Evolutionary conservation across 2,329 filamentous ascomycete species (phyloP).

Genomic region (Dissoconium aciculare): DNA sequence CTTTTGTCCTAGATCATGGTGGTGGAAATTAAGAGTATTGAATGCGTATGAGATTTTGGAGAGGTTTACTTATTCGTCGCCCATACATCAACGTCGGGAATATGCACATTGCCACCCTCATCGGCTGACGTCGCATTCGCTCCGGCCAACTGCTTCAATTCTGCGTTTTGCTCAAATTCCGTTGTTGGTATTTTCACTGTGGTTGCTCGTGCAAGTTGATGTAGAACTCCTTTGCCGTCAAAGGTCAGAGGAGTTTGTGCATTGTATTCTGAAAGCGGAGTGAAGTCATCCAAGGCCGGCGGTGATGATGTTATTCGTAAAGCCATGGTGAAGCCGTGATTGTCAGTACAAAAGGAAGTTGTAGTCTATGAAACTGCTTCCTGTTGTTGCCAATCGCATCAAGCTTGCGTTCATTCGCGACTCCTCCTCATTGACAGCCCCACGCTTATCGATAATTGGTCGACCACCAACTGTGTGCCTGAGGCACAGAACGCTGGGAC

Average conservation of each 20-base stretch:
- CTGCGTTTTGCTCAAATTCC: conserved; percentile 37
- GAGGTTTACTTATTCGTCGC: conserved; percentile 30
- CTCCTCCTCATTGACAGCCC: too few relatives aligned
- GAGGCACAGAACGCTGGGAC: too few relatives aligned
- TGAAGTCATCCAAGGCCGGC: conserved; percentile 33
- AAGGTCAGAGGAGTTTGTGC: conserved; percentile 59
- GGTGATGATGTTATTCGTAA: conserved; percentile 1
- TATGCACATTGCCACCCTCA: conserved; percentile 13
- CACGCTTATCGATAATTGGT: too few relatives aligned
- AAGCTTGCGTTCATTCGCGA: too few relatives aligned
- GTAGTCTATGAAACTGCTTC: too few relatives aligned
- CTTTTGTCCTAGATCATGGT: conserved; percentile 2
- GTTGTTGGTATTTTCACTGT: conserved; percentile 43
- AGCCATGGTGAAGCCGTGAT: background rate
- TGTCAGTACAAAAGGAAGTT: too few relatives aligned
- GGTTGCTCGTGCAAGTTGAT: conserved; percentile 43
- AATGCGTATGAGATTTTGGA: background rate
- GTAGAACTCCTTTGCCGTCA: conserved; percentile 54
- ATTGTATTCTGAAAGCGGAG: conserved; percentile 52
- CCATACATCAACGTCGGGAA: conserved; percentile 29
- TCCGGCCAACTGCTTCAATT: conserved; percentile 14
- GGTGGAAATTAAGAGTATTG: conserved; percentile 3
- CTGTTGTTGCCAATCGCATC: too few relatives aligned
- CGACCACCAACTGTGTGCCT: too few relatives aligned
- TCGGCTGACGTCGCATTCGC: conserved; percentile 6